Conservation (phyloP, 2,329 filamentous ascomycete genomes). For the Talaromyces sp. region DNA sequence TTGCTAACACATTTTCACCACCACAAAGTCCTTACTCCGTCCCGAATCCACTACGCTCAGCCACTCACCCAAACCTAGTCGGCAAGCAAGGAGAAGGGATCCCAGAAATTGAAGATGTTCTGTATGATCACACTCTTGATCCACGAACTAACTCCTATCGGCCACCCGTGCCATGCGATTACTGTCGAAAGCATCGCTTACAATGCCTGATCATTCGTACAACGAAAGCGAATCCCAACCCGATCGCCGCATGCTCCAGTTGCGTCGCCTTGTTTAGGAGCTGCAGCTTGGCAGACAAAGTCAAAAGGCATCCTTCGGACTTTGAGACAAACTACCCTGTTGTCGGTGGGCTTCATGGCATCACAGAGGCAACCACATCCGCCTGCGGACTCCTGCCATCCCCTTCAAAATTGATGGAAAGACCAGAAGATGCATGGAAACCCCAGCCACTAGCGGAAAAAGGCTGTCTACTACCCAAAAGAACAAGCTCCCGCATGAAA, state of each 20-base stretch:
- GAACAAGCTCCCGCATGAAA: slow-evolving; percentile 19
- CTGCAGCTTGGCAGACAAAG: slow-evolving; percentile 47
- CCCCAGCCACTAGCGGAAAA: not conserved
- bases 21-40: not conserved
- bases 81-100: not conserved
- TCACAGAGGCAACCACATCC: slow-evolving; percentile 36
- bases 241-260: slow-evolving; percentile 48
- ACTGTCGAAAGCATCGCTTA: slow-evolving; percentile 45
- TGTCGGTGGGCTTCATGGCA: slow-evolving; percentile 49
- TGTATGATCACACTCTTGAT: not conserved
- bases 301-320: slow-evolving; percentile 44
- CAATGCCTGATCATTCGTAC: slow-evolving; percentile 51
- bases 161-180: slow-evolving; percentile 43
- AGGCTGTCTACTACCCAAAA: slow-evolving; percentile 8
- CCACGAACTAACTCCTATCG: not conserved
- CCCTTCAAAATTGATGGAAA: no score
- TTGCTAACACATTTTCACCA: not conserved
- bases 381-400: not conserved
- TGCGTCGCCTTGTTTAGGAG: slow-evolving; percentile 51
- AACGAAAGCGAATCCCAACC: slow-evolving; percentile 48
- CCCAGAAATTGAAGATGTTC: not conserved
- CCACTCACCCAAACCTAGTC: not conserved
- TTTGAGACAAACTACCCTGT: slow-evolving; percentile 50
- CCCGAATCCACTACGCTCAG: no score
- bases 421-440: not conserved